Percentiles rank a stretch among this genome's conserved stretches.
Conservation (phyloP, 2,329 filamentous ascomycete species). For the Epichloe hybrida region DNA sequence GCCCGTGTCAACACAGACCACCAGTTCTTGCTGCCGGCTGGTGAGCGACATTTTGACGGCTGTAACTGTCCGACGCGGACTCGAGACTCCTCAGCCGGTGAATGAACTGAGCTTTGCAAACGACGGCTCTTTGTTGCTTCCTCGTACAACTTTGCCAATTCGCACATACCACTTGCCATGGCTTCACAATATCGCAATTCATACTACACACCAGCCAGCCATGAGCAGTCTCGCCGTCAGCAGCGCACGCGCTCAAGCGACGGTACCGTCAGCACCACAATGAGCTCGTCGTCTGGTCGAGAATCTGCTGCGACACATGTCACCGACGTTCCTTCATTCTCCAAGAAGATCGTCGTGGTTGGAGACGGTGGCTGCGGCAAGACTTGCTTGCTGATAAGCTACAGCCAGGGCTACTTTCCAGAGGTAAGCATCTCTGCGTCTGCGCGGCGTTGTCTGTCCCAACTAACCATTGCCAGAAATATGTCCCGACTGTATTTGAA, state of each 20-base stretch:
- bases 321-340: slow-evolving; percentile 84
- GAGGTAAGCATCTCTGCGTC: slow-evolving; percentile 51
- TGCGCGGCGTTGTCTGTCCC: not conserved
- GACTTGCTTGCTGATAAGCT: slow-evolving; percentile 96
- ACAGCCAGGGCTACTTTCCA: slow-evolving; percentile 96
- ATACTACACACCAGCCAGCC: slow-evolving; percentile 29
- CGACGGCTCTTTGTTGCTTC: not conserved
- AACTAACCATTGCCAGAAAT: slow-evolving; percentile 58
- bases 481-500: slow-evolving; percentile 96
- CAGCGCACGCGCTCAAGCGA: slow-evolving; percentile 62
- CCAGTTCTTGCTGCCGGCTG: not conserved
- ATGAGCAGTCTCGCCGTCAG: slow-evolving; percentile 28
- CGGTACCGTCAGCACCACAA: slow-evolving; percentile 76
- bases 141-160: not conserved
- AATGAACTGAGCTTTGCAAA: not conserved
- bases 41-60: not conserved
- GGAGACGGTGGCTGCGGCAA: slow-evolving; percentile 97
- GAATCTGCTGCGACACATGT: slow-evolving; percentile 72
- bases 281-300: slow-evolving; percentile 60
- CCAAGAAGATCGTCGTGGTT: slow-evolving; percentile 98
- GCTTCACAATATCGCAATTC: slow-evolving; percentile 43
- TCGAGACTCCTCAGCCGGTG: not conserved
- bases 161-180: slow-evolving; percentile 23
- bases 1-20: slow-evolving; percentile 2
- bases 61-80: slow-evolving; percentile 1